Percentiles rank a stretch among this genome's conserved stretches.
Evolutionary conservation across 202 grass and related monocot species (phyloP).

Genomic region (Bolboschoenoplectus hybrid): DNA sequence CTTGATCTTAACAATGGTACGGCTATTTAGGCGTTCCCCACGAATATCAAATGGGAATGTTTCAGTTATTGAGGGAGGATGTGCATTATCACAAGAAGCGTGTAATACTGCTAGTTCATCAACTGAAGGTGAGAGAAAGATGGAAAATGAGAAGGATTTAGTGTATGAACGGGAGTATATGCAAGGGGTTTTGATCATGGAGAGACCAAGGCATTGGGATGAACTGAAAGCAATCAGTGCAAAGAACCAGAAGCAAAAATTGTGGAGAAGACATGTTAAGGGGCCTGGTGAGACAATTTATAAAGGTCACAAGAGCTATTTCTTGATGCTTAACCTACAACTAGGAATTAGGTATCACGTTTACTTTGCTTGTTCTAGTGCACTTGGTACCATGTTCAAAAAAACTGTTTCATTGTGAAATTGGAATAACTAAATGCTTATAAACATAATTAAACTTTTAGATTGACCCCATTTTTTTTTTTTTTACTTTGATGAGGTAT

Average conservation of each 20-base stretch:
- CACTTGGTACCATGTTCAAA: conserved; percentile 7
- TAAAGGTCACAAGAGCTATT: conserved; percentile 93
- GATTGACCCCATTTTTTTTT: conserved; percentile 12
- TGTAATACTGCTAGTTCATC: conserved; percentile 48
- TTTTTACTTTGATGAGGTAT: background rate
- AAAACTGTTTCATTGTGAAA: background rate
- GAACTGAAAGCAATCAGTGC: conserved; percentile 57
- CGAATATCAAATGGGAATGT: conserved; percentile 80
- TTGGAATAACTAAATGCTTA: background rate
- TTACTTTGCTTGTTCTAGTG: conserved; percentile 26
- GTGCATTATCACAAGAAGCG: conserved; percentile 50
- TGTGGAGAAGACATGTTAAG: conserved; percentile 57
- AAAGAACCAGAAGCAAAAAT: conserved; percentile 53
- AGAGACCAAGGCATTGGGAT: conserved; percentile 59
- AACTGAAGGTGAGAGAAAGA: conserved; percentile 43
- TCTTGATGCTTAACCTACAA: conserved; percentile 97
- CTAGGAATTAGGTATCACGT: conserved; percentile 84
- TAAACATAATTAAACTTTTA: background rate
- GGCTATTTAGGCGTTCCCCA: conserved; percentile 49
- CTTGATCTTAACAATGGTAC: conserved; percentile 51
- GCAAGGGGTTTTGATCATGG: conserved; percentile 91
- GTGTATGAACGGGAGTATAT: conserved; percentile 89
- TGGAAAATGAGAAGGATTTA: conserved; percentile 50
- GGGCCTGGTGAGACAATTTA: conserved; percentile 91
- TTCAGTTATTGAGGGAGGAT: conserved; percentile 57